phyloP scores from a whole-genome alignment of 108 stramenopile species.

The Skeletonema tropicum region DNA sequence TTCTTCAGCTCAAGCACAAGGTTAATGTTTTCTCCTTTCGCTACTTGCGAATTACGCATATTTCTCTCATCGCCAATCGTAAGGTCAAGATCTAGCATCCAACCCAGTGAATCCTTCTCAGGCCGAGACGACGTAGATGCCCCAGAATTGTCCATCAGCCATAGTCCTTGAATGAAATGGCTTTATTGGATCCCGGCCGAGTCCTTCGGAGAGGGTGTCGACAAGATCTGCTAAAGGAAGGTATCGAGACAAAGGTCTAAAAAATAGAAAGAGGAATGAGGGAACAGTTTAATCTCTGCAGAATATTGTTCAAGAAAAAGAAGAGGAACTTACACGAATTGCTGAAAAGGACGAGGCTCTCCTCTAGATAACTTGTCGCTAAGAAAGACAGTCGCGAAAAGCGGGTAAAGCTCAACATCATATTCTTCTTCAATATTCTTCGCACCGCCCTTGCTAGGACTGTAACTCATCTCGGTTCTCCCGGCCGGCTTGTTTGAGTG shows the following conservation, averaged over 20 bases:
- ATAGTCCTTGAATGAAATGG: constrained; percentile 66
- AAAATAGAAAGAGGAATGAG: background rate
- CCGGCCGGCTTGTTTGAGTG: constrained; percentile 26
- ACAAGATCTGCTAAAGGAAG: constrained; percentile 67
- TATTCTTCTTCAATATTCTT: constrained; percentile 54
- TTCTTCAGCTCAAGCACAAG: constrained; percentile 82
- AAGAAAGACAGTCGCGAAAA: constrained; percentile 83
- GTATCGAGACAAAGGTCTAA: constrained; percentile 69
- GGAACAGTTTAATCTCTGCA: too few relatives aligned
- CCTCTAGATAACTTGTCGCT: constrained; percentile 78
- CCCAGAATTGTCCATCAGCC: constrained; percentile 58
- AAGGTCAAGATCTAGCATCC: constrained; percentile 68
- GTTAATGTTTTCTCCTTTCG: constrained; percentile 50
- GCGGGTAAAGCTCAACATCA: constrained; percentile 87
- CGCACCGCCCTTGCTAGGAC: constrained; percentile 20
- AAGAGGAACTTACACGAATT: constrained; percentile 40
- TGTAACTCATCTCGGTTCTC: constrained; percentile 34
- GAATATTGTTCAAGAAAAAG: background rate
- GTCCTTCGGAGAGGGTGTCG: constrained; percentile 70
- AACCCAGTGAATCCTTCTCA: constrained; percentile 46
- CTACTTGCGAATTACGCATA: constrained; percentile 34
- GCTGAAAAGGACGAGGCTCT: constrained; percentile 86
- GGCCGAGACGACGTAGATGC: constrained; percentile 25
- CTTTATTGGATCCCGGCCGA: constrained; percentile 68
- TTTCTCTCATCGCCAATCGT: constrained; percentile 75